Percentiles rank a stretch among this genome's conserved stretches.
These are phyloP conservation scores for Diphasiastrum complanatum DNA, from an alignment of 83 land plant species.

Conservation along the genomic window DNA sequence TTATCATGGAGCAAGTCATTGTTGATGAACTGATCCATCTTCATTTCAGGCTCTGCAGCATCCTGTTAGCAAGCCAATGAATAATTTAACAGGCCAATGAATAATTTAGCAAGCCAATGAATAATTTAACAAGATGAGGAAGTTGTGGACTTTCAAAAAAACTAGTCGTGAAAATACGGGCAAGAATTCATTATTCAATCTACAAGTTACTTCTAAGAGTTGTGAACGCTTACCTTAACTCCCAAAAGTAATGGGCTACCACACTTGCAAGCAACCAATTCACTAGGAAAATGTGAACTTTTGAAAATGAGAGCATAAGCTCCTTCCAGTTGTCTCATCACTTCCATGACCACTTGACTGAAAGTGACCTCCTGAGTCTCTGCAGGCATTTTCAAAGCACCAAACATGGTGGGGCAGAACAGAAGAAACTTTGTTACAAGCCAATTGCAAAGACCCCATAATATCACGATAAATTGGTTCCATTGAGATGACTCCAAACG, in stretches of 20 bases:
- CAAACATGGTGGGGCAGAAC: too few relatives aligned
- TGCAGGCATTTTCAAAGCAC: too few relatives aligned
- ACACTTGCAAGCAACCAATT: conserved; percentile 95
- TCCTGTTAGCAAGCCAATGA: conserved; percentile 31
- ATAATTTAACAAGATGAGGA: too few relatives aligned
- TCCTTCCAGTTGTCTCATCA: conserved; percentile 97
- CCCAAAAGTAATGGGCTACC: conserved; percentile 95
- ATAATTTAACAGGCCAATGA: not conserved
- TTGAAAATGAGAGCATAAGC: conserved; percentile 99
- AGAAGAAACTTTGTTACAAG: too few relatives aligned
- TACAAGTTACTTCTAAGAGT: too few relatives aligned
- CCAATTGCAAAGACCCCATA: too few relatives aligned
- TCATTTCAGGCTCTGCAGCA: conserved; percentile 29
- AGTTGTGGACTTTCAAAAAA: too few relatives aligned
- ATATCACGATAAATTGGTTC: too few relatives aligned
- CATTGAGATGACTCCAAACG: too few relatives aligned
- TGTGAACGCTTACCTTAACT: conserved; percentile 58
- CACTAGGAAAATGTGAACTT: conserved; percentile 90
- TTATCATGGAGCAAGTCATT: conserved; percentile 22
- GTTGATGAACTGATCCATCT: conserved; percentile 26
- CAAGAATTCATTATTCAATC: too few relatives aligned
- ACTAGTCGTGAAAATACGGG: too few relatives aligned
- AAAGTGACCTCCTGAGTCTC: conserved; percentile 58
- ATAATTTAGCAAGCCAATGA: too few relatives aligned
- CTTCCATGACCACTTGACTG: conserved; percentile 92